A percentile compares a stretch with the other conserved stretches of the same genome.
These are phyloP conservation scores for Pleurotus sapidus DNA, from an alignment of 768 basidiomycete genomes.

Conservation along the genomic window DNA sequence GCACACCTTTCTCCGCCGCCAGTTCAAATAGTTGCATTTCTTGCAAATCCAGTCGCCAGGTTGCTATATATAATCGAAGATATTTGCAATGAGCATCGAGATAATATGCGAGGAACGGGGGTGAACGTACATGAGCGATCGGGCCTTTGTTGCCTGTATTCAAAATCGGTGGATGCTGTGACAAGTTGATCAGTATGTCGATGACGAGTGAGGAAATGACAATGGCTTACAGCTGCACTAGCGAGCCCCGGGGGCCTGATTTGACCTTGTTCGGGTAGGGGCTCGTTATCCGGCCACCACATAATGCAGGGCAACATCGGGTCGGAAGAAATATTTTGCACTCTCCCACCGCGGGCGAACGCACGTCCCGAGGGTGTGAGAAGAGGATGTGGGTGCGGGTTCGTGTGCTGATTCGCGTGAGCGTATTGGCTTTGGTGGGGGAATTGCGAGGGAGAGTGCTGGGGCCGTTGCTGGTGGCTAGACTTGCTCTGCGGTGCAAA, in stretches of 20 bases:
- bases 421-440: too few relatives aligned
- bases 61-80: constrained; percentile 37
- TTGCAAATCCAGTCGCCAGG: constrained; percentile 81
- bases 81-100: constrained; percentile 13
- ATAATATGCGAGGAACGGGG: constrained; percentile 8
- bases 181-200: not conserved
- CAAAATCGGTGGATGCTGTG: constrained; percentile 78
- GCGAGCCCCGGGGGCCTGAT: constrained; percentile 58
- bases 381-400: constrained; percentile 48
- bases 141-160: constrained; percentile 89
- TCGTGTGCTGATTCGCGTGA: too few relatives aligned
- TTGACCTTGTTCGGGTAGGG: constrained; percentile 77
- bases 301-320: constrained; percentile 74
- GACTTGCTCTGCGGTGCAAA: too few relatives aligned
- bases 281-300: constrained; percentile 92
- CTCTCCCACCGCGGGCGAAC: constrained; percentile 73
- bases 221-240: constrained; percentile 48
- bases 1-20: constrained; percentile 85
- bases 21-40: constrained; percentile 86
- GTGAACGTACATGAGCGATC: constrained; percentile 70
- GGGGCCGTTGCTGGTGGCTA: too few relatives aligned
- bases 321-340: constrained; percentile 76
- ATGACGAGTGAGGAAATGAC: not conserved
- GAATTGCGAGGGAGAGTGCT: too few relatives aligned
- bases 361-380: constrained; percentile 83